Percentiles rank a stretch among this genome's conserved stretches.
Conservation (phyloP, 129 eudicot genomes). For the Gnaphalium uliginosum region DNA sequence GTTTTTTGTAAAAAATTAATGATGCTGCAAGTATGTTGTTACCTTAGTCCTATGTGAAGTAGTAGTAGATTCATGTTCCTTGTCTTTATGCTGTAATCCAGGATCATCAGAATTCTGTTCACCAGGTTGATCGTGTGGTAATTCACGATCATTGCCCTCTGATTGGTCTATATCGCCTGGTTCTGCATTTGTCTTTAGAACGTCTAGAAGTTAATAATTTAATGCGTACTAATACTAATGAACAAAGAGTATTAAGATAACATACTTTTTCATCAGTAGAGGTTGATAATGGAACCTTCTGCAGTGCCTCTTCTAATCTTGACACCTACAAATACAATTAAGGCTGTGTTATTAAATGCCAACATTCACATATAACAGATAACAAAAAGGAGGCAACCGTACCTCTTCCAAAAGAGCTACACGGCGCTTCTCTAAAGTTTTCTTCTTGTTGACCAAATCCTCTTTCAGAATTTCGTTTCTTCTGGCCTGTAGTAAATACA, state of each 20-base stretch:
- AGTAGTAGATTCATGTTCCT: slow-evolving; percentile 44
- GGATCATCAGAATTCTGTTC: slow-evolving; percentile 28
- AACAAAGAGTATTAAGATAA: neutral
- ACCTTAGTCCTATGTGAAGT: slow-evolving; percentile 54
- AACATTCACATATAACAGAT: neutral
- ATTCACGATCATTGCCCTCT: slow-evolving; percentile 47
- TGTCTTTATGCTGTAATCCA: slow-evolving; percentile 35
- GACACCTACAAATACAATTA: slow-evolving; percentile 53
- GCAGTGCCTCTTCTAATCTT: slow-evolving; percentile 60
- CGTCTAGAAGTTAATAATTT: slow-evolving; percentile 34
- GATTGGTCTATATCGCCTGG: slow-evolving; percentile 45
- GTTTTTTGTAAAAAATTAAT: neutral
- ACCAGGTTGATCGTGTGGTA: slow-evolving; percentile 46
- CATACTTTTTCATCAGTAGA: slow-evolving; percentile 59
- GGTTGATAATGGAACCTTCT: slow-evolving; percentile 45
- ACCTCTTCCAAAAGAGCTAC: slow-evolving; percentile 75
- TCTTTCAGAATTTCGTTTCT: slow-evolving; percentile 50
- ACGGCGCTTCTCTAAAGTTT: slow-evolving; percentile 64
- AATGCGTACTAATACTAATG: neutral
- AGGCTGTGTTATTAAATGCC: neutral
- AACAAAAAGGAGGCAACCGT: slow-evolving; percentile 3
- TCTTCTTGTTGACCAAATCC: slow-evolving; percentile 54
- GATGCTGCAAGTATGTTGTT: neutral
- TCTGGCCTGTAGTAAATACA: slow-evolving; percentile 35
- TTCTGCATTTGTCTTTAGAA: slow-evolving; percentile 56